Base-by-base conservation (phyloP, 148 eudicot species). In the Chenopodium formosanum region DNA sequence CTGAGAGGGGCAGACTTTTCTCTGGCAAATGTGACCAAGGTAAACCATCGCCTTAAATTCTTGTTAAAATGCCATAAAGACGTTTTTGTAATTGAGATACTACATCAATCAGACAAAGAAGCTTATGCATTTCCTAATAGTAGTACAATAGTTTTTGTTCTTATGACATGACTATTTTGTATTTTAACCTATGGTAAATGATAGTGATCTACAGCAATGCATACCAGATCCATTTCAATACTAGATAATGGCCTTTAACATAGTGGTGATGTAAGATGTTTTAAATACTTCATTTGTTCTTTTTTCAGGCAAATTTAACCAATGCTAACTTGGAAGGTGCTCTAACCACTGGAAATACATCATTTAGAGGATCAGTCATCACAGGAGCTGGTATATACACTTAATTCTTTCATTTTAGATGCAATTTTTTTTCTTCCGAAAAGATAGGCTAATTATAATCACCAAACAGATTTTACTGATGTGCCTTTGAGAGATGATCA, bases 261-360 rank as follows among this genome's bases (percentile, higher is more conserved):
- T 13, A 56, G 17, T 56, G 22, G 25, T 62, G 0, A 62, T 62
- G 22, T 62, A 4, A 1, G 25, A 62, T 62, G 65, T 22, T 62
- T 17, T 13, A 72, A 7, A 9, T 6, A 20, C 2, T n/a, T 9
- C 46, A 9, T 52, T 40, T 12, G 14, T 76, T 37, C 31, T 32
- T 47, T 75, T 10, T 83, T 78, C 87, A 95, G 98, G 98, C 73
- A 47, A 95, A 95, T 86, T 84, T 95, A 83, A 91, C 82, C 73
- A 92, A 94, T 89, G 97, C 99, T 78, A 94, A 93, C 90, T 88
- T 95, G 84, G 99, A 95, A 90, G 98, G 99, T 73, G 99, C 99
- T 80, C 84, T 90, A 48, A 79, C 84, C 48, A 95, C 97, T 3
- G 97, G 99, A 19, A 95, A 94, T 79, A 95, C 99, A 70, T 94